Evolutionary conservation across 805 yeast species (phyloP).

Genomic region (Candida maesae): DNA sequence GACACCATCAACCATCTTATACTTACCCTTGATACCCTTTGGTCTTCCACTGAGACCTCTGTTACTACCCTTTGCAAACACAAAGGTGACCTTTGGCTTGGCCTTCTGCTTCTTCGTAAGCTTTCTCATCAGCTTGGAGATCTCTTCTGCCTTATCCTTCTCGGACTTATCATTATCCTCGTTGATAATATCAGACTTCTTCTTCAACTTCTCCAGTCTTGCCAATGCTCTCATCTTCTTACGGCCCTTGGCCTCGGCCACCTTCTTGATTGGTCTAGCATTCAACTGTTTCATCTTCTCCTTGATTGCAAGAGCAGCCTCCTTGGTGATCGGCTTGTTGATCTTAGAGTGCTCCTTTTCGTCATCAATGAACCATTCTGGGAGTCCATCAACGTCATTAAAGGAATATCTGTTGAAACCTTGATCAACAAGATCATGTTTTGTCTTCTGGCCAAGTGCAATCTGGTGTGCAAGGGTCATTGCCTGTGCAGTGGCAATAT

Average conservation of each 20-base stretch:
- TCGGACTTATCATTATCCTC: slow-evolving; percentile 87
- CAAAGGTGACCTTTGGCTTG: slow-evolving; percentile 83
- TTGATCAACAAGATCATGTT: slow-evolving; percentile 84
- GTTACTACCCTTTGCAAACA: slow-evolving; percentile 82
- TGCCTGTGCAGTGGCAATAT: slow-evolving; percentile 88
- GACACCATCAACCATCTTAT: slow-evolving; percentile 98
- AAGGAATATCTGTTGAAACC: slow-evolving; percentile 91
- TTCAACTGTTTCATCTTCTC: slow-evolving; percentile 77
- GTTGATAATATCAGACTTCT: slow-evolving; percentile 87
- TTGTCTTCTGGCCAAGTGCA: slow-evolving; percentile 83
- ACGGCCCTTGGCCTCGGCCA: slow-evolving; percentile 95
- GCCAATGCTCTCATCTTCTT: slow-evolving; percentile 90
- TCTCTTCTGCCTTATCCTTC: slow-evolving; percentile 92
- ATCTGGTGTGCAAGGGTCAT: slow-evolving; percentile 97
- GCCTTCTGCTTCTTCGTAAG: slow-evolving; percentile 64
- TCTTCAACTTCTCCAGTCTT: slow-evolving; percentile 82
- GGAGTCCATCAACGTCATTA: slow-evolving; percentile 85
- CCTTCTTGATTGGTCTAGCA: slow-evolving; percentile 98
- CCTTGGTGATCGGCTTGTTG: slow-evolving; percentile 91
- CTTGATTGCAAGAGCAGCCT: slow-evolving; percentile 75
- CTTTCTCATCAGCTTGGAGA: slow-evolving; percentile 78
- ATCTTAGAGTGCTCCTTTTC: slow-evolving; percentile 84
- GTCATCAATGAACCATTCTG: slow-evolving; percentile 96
- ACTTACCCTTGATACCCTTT: slow-evolving; percentile 92
- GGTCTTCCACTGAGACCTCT: slow-evolving; percentile 93